phyloP scores from a whole-genome alignment of 2,329 filamentous ascomycete species.

The Fusarium liriodendri region DNA sequence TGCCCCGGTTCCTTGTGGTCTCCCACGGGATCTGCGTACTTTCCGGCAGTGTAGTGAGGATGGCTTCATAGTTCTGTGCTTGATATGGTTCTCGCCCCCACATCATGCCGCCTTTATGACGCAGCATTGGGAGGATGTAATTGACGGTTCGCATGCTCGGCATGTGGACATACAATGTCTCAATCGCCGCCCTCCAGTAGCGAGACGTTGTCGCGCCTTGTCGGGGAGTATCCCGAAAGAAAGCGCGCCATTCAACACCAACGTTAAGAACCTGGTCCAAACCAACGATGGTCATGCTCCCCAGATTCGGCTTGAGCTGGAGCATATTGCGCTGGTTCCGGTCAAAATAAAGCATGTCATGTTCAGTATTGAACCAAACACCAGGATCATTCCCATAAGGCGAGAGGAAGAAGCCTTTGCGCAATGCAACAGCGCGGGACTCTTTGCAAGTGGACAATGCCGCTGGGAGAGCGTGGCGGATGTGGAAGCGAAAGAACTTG shows the following conservation, averaged over 20 bases:
- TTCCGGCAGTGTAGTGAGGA: constrained; percentile 36
- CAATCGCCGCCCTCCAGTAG: constrained; percentile 37
- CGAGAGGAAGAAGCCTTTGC: constrained; percentile 42
- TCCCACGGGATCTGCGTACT: constrained; percentile 41
- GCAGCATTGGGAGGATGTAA: constrained; percentile 42
- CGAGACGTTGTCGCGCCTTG: constrained; percentile 33
- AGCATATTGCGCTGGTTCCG: constrained; percentile 40
- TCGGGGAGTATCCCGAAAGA: constrained; percentile 43
- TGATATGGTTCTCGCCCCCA: constrained; percentile 45
- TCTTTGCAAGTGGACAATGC: constrained; percentile 40
- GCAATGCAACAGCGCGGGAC: constrained; percentile 42
- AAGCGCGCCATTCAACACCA: constrained; percentile 46
- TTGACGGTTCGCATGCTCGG: constrained; percentile 39
- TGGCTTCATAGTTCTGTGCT: constrained; percentile 22
- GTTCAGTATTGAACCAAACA: constrained; percentile 42
- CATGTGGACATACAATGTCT: constrained; percentile 38
- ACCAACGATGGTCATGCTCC: constrained; percentile 24
- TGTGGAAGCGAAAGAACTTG: constrained; percentile 37
- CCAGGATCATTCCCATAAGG: constrained; percentile 17
- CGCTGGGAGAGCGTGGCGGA: constrained; percentile 32
- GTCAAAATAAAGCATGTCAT: constrained; percentile 46
- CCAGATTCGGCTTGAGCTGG: constrained; percentile 16
- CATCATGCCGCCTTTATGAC: constrained; percentile 41
- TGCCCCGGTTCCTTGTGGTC: constrained; percentile 17
- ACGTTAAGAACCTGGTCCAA: constrained; percentile 43